Percentiles rank a stretch among this genome's conserved stretches.
phyloP scores from a whole-genome alignment of 2,329 filamentous ascomycete species.

The Colletotrichum viniferum region DNA sequence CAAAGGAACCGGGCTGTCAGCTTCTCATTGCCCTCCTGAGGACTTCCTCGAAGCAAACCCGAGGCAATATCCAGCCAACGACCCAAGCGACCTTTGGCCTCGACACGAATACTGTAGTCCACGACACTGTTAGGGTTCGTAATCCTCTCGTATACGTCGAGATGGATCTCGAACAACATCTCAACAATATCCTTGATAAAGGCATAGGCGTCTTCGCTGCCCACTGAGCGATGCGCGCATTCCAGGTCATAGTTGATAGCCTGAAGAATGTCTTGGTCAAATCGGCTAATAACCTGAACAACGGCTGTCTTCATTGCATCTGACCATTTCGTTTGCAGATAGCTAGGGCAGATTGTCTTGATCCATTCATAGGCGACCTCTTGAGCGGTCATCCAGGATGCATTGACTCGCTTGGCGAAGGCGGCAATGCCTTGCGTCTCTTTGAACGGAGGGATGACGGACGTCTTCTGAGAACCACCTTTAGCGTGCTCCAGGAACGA shows the following conservation, averaged over 20 bases:
- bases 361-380: slow-evolving; percentile 67
- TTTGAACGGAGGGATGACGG: slow-evolving; percentile 52
- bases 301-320: slow-evolving; percentile 61
- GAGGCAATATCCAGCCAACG: slow-evolving; percentile 59
- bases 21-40: slow-evolving; percentile 37
- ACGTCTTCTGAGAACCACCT: slow-evolving; percentile 54
- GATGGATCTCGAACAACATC: slow-evolving; percentile 66
- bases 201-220: neutral
- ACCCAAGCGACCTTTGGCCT: slow-evolving; percentile 53
- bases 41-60: slow-evolving; percentile 42
- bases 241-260: slow-evolving; percentile 48
- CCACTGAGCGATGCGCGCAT: neutral
- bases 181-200: slow-evolving; percentile 44
- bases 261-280: slow-evolving; percentile 57
- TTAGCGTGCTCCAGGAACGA: slow-evolving; percentile 70
- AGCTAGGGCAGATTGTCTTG: slow-evolving; percentile 52
- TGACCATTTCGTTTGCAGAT: slow-evolving; percentile 61
- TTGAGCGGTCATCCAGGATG: slow-evolving; percentile 56
- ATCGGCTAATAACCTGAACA: slow-evolving; percentile 58
- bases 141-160: slow-evolving; percentile 64
- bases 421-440: slow-evolving; percentile 54
- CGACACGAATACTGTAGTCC: slow-evolving; percentile 50
- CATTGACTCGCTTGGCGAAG: slow-evolving; percentile 56
- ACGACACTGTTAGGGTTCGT: slow-evolving; percentile 61
- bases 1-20: slow-evolving; percentile 60